Percentiles rank a stretch among this genome's conserved stretches.
Evolutionary conservation across 2,329 filamentous ascomycete species (phyloP).

Genomic region (Fusarium veterinarium): DNA sequence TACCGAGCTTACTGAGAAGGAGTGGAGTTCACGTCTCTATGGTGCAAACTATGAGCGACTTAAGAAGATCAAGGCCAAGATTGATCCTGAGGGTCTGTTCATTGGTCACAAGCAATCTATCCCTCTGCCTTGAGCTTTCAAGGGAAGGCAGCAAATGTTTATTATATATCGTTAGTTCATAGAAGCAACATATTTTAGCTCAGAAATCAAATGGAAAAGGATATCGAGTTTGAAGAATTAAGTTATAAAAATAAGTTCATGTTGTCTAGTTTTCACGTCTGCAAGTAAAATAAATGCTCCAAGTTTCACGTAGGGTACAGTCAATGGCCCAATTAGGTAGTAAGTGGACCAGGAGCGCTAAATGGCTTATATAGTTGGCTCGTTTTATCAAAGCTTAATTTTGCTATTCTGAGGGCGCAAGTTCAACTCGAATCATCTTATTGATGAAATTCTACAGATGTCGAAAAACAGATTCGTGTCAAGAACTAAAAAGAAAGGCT

Average conservation of each 20-base stretch:
- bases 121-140: background rate
- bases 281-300: too few species aligned
- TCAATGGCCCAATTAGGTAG: background rate
- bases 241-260: background rate
- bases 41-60: conserved; percentile 35
- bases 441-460: accelerated
- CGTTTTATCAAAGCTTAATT: background rate
- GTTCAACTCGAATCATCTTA: accelerated
- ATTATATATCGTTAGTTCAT: background rate
- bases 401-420: accelerated
- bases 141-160: background rate
- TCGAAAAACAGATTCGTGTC: accelerated
- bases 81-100: conserved; percentile 39
- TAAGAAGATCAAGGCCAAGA: conserved; percentile 35
- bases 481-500: accelerated
- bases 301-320: too few species aligned
- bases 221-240: accelerated
- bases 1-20: conserved; percentile 34
- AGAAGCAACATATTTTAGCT: accelerated
- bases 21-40: conserved; percentile 43
- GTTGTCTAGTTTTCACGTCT: too few species aligned
- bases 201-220: accelerated
- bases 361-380: accelerated
- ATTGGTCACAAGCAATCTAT: conserved; percentile 39
- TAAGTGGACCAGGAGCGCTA: accelerated